Percentiles rank a stretch among this genome's conserved stretches.
phyloP scores from a whole-genome alignment of 140 eudicot genomes.

The Anethum foeniculum region DNA sequence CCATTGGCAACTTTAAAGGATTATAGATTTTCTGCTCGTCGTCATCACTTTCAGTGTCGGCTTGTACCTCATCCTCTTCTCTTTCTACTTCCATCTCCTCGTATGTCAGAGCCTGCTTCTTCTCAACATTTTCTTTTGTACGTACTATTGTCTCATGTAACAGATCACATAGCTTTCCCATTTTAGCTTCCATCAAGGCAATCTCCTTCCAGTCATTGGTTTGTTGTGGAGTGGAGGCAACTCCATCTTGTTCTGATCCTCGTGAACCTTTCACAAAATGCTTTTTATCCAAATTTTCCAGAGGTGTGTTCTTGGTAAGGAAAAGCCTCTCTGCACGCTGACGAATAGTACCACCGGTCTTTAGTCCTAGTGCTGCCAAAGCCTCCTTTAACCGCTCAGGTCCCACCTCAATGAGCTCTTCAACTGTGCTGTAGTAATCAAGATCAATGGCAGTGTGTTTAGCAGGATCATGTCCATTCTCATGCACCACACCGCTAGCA shows the following conservation, averaged over 20 bases:
- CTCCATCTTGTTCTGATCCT: conserved; percentile 50
- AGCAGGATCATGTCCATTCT: conserved; percentile 53
- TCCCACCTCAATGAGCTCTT: conserved; percentile 79
- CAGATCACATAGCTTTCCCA: conserved; percentile 73
- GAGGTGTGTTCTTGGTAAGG: conserved; percentile 87
- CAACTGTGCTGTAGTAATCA: conserved; percentile 68
- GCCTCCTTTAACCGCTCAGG: conserved; percentile 95
- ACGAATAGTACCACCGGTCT: conserved; percentile 87
- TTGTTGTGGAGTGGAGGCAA: conserved; percentile 32
- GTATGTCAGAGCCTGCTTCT: conserved; percentile 81
- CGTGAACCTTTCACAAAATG: conserved; percentile 76
- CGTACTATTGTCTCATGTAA: conserved; percentile 73
- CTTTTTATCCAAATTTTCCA: conserved; percentile 74
- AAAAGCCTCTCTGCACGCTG: conserved; percentile 99
- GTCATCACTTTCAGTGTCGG: conserved; percentile 92
- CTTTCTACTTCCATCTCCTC: conserved; percentile 88
- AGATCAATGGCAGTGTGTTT: conserved; percentile 52
- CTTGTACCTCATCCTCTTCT: conserved; percentile 87
- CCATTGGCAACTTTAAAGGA: conserved; percentile 95
- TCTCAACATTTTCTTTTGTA: conserved; percentile 74
- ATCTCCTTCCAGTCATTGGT: conserved; percentile 57
- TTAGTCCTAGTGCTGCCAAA: conserved; percentile 78
- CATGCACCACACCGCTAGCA: conserved; percentile 58
- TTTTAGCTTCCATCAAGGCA: conserved; percentile 74
- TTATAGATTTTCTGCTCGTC: conserved; percentile 87